Conservation (phyloP, 2,329 filamentous ascomycete genomes). For the Arthrobotrys conoides region DNA sequence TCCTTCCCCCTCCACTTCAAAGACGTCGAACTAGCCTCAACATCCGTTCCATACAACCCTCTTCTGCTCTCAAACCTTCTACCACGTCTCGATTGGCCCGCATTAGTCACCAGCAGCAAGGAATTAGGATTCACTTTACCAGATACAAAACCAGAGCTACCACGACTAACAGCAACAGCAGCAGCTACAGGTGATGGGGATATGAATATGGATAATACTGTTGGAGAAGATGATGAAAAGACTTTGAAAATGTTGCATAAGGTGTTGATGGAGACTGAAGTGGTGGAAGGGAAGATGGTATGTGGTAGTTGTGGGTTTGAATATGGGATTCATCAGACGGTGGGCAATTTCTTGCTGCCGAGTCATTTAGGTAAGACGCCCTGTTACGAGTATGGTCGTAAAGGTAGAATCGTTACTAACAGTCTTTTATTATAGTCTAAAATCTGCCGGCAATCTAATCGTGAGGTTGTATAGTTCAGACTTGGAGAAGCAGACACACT, state of each 20-base stretch:
- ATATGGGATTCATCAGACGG: conserved; percentile 94
- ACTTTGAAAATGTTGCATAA: conserved; percentile 83
- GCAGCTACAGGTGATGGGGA: conserved; percentile 75
- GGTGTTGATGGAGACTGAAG: conserved; percentile 88
- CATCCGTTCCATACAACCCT: conserved; percentile 84
- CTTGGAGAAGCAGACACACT: too few species aligned
- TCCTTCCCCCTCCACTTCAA: conserved; percentile 93
- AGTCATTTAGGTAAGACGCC: conserved; percentile 78
- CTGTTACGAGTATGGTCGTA: not conserved
- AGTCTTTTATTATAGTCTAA: not conserved
- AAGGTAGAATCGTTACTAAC: not conserved
- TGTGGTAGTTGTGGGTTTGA: conserved; percentile 94
- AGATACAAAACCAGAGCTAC: conserved; percentile 64
- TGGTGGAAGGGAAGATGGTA: conserved; percentile 87
- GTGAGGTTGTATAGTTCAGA: not conserved
- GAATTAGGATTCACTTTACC: conserved; percentile 67
- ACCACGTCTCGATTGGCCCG: conserved; percentile 89
- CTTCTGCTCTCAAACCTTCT: conserved; percentile 87
- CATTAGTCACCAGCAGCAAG: conserved; percentile 79
- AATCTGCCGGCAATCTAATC: not conserved
- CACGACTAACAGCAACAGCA: conserved; percentile 32
- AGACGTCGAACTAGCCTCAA: conserved; percentile 89
- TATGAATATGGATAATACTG: conserved; percentile 67
- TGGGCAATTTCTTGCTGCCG: conserved; percentile 94
- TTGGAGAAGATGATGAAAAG: conserved; percentile 76